Conservation (phyloP, 2,329 filamentous ascomycete genomes). For the Aspergillus cejpii region DNA sequence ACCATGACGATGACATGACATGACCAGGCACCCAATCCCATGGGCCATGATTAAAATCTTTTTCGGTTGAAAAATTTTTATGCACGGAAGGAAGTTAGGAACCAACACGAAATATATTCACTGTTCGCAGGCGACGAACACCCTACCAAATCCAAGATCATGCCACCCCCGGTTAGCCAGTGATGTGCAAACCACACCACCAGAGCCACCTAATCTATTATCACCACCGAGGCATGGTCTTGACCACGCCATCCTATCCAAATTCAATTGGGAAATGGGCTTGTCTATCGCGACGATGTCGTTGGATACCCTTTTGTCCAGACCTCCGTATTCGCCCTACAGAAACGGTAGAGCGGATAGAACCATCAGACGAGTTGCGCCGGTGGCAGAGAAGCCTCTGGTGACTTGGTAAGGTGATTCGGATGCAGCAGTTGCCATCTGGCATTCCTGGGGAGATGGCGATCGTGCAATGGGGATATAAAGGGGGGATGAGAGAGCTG, state of each 20-base stretch:
- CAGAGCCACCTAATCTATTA: no score
- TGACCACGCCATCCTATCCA: neutral
- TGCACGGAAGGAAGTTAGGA: no score
- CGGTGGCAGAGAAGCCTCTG: neutral
- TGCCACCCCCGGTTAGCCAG: neutral
- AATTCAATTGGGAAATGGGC: neutral
- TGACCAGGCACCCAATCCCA: no score
- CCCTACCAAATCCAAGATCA: neutral
- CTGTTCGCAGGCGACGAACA: no score
- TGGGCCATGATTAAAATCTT: no score
- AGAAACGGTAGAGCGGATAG: neutral
- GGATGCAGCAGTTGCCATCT: neutral
- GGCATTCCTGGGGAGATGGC: neutral
- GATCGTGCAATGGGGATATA: neutral
- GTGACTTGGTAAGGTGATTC: neutral
- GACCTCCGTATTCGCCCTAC: neutral
- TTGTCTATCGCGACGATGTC: neutral
- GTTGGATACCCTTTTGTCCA: neutral
- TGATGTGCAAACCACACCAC: neutral
- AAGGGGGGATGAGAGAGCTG: neutral
- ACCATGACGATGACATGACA: no score
- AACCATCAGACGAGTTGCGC: no score
- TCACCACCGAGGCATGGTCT: neutral
- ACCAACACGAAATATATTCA: no score
- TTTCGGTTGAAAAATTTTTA: no score